phyloP scores from a whole-genome alignment of 2,329 filamentous ascomycete genomes.

The Beauveria australis region DNA sequence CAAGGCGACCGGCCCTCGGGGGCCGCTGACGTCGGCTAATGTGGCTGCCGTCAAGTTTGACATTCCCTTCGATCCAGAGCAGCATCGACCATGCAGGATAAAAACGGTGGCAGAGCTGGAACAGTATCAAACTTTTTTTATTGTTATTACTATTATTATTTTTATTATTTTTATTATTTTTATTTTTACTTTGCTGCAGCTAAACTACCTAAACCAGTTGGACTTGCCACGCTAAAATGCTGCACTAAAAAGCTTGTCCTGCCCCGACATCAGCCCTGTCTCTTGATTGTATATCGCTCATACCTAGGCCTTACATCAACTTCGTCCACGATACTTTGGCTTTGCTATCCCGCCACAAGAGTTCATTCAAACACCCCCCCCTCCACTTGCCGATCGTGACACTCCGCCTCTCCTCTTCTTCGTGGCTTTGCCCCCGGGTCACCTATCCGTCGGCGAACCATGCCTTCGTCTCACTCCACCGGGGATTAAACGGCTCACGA shows the following conservation, averaged over 20 bases:
- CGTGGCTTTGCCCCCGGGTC: neutral
- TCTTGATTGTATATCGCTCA: constrained; percentile 4
- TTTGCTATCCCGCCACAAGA: neutral
- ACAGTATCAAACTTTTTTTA: neutral
- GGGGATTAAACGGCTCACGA: neutral
- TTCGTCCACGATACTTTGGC: neutral
- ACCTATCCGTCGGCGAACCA: neutral
- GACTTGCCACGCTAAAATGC: neutral
- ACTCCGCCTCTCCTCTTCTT: neutral
- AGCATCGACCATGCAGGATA: neutral
- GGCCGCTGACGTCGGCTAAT: neutral
- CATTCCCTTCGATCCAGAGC: neutral
- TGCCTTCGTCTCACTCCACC: neutral
- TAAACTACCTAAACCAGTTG: neutral
- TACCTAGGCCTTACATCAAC: neutral
- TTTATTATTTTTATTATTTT: too few species aligned
- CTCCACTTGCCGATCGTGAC: neutral
- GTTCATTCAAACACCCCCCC: neutral
- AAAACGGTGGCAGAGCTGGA: neutral
- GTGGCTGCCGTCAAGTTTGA: neutral
- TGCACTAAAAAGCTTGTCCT: constrained; percentile 5
- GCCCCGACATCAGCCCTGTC: constrained; percentile 6
- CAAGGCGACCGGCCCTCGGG: neutral
- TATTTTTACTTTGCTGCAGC: neutral
- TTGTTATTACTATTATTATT: too few species aligned